These are phyloP conservation scores for Lipomyces spencermartinsiae DNA, from an alignment of 805 yeast genomes.

Conservation along the genomic window DNA sequence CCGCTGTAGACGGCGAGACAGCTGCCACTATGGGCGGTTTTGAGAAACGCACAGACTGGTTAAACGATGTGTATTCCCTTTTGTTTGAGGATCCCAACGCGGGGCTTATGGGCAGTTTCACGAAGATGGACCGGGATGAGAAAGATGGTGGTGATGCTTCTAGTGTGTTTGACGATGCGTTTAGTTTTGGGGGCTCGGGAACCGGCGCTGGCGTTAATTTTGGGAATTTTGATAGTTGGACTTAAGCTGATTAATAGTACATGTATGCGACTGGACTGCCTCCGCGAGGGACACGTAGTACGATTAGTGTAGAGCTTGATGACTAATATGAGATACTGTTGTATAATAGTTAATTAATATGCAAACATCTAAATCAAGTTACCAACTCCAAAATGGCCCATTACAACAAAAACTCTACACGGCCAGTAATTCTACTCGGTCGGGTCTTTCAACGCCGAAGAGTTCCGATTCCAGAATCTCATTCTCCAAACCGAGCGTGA, in stretches of 20 bases:
- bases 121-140: not conserved
- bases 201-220: slow-evolving; percentile 16
- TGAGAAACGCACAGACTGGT: slow-evolving; percentile 37
- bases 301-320: not conserved
- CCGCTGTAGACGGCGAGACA: not conserved
- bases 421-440: too few species aligned
- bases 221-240: slow-evolving; percentile 25
- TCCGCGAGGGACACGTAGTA: not conserved
- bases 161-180: not conserved
- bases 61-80: slow-evolving; percentile 37
- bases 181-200: slow-evolving; percentile 1
- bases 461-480: not conserved
- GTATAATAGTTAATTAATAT: not conserved
- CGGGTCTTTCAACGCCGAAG: not conserved
- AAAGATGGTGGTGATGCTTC: not conserved
- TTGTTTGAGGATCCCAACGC: slow-evolving; percentile 33
- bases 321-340: too few species aligned
- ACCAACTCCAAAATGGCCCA: not conserved
- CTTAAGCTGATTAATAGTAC: not conserved
- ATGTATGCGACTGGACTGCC: not conserved
- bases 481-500: not conserved
- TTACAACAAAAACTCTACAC: too few species aligned
- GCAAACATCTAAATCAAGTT: too few species aligned
- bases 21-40: slow-evolving; percentile 24
- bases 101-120: slow-evolving; percentile 21